Conservation (phyloP, 129 eudicot genomes). For the Centella asiatica region DNA sequence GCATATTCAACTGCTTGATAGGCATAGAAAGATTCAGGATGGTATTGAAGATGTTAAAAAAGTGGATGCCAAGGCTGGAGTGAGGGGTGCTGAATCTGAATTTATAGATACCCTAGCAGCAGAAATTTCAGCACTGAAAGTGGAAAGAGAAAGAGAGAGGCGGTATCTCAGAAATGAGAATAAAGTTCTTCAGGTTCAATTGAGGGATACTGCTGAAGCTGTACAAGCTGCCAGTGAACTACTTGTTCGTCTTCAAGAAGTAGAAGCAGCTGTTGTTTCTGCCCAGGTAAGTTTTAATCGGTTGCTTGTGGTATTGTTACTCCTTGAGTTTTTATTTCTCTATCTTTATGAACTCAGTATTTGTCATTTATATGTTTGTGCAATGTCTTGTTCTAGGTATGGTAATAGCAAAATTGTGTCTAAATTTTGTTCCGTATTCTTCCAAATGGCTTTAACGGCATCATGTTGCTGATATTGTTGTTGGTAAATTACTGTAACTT, state of each 20-base stretch:
- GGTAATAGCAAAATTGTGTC: no score
- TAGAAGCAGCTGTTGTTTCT: slow-evolving; percentile 77
- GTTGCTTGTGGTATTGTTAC: neutral
- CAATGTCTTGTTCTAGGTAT: no score
- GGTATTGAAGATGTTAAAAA: slow-evolving; percentile 85
- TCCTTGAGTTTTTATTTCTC: neutral
- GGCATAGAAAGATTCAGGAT: slow-evolving; percentile 61
- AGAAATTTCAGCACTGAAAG: slow-evolving; percentile 63
- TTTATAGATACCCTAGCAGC: slow-evolving; percentile 83
- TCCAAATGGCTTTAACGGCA: no score
- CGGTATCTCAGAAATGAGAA: slow-evolving; percentile 67
- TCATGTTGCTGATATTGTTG: no score
- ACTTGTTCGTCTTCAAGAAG: slow-evolving; percentile 88
- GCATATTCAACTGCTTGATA: slow-evolving; percentile 74
- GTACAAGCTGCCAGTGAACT: slow-evolving; percentile 98
- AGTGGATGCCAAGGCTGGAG: slow-evolving; percentile 79
- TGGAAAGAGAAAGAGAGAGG: slow-evolving; percentile 84
- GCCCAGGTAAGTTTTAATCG: slow-evolving; percentile 58
- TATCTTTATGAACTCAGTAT: neutral
- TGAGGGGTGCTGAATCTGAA: slow-evolving; percentile 67
- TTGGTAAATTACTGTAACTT: no score
- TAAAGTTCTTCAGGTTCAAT: slow-evolving; percentile 75
- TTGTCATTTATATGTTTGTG: no score
- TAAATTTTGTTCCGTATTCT: no score
- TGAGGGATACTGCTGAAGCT: slow-evolving; percentile 95